Conservation (phyloP, 805 yeast genomes). For the Kuraishia hungarica region DNA sequence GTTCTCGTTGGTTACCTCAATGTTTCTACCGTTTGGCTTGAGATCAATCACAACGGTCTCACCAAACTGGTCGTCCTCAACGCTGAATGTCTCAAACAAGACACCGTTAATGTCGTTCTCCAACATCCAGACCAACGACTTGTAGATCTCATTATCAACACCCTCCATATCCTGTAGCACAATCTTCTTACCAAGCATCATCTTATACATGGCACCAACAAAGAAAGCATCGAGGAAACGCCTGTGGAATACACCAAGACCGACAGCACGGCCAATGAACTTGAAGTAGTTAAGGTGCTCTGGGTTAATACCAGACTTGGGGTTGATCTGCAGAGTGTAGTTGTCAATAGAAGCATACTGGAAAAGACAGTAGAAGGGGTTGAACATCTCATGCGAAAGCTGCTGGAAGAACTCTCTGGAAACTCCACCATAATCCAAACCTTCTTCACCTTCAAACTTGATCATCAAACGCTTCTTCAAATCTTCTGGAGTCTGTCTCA, state of each 20-base stretch:
- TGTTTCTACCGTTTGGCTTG: constrained; percentile 79
- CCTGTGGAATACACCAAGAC: constrained; percentile 96
- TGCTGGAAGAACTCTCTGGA: constrained; percentile 96
- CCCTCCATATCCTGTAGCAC: constrained; percentile 97
- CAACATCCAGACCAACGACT: constrained; percentile 90
- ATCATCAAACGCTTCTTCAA: constrained; percentile 96
- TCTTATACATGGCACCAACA: constrained; percentile 95
- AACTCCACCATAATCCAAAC: constrained; percentile 98
- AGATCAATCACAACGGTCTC: constrained; percentile 83
- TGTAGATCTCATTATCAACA: constrained; percentile 94
- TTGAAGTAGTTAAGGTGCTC: constrained; percentile 97
- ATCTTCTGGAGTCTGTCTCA: constrained; percentile 99
- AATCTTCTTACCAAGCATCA: constrained; percentile 94
- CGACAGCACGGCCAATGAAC: constrained; percentile 97
- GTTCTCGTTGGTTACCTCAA: constrained; percentile 90
- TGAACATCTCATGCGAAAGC: constrained; percentile 96
- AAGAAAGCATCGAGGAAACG: constrained; percentile 97
- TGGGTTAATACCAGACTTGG: constrained; percentile 93
- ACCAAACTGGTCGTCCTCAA: constrained; percentile 89
- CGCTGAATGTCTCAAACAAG: constrained; percentile 79
- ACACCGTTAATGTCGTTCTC: constrained; percentile 90
- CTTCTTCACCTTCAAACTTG: constrained; percentile 98
- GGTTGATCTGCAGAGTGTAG: constrained; percentile 95
- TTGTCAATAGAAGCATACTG: constrained; percentile 98
- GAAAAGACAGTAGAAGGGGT: constrained; percentile 94